Percentiles rank a stretch among this genome's conserved stretches.
These are phyloP conservation scores for Osmanthus fragrans DNA, from an alignment of 257 asterid genomes.

Conservation along the genomic window DNA sequence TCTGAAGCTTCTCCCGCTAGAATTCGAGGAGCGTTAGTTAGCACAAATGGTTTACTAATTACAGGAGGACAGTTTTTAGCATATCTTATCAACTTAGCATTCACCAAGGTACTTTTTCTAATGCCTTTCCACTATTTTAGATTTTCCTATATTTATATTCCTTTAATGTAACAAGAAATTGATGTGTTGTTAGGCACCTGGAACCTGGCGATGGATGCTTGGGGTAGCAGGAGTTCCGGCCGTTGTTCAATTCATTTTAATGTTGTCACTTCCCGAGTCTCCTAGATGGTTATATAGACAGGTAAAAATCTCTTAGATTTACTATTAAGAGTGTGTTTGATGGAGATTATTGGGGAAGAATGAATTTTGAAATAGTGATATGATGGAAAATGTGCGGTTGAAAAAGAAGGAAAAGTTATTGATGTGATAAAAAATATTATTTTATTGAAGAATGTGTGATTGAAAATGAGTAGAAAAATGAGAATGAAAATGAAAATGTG, in stretches of 20 bases:
- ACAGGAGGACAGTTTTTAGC: slow-evolving; percentile 82
- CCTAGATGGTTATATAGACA: slow-evolving; percentile 80
- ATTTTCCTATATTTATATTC: not conserved
- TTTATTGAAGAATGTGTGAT: no score
- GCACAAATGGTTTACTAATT: slow-evolving; percentile 77
- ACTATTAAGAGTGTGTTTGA: no score
- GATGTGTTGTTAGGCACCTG: slow-evolving; percentile 38
- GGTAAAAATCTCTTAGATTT: slow-evolving; percentile 28
- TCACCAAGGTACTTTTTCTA: slow-evolving; percentile 47
- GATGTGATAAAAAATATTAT: no score
- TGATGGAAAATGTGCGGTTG: no score
- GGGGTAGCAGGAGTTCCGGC: slow-evolving; percentile 85
- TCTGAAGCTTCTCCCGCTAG: slow-evolving; percentile 88
- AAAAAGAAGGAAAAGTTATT: no score
- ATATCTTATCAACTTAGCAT: slow-evolving; percentile 73
- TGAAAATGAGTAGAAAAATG: no score
- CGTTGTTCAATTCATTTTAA: slow-evolving; percentile 56
- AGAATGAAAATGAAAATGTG: no score
- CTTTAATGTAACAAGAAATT: not conserved
- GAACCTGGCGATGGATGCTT: slow-evolving; percentile 94
- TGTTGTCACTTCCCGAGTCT: slow-evolving; percentile 83
- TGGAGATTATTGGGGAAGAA: no score
- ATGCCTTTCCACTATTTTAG: not conserved
- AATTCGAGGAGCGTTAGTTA: slow-evolving; percentile 76
- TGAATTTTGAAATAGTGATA: no score